Evolutionary conservation across 1,284 basidiomycete species (phyloP).

Genomic region (Fomes fomentarius): DNA sequence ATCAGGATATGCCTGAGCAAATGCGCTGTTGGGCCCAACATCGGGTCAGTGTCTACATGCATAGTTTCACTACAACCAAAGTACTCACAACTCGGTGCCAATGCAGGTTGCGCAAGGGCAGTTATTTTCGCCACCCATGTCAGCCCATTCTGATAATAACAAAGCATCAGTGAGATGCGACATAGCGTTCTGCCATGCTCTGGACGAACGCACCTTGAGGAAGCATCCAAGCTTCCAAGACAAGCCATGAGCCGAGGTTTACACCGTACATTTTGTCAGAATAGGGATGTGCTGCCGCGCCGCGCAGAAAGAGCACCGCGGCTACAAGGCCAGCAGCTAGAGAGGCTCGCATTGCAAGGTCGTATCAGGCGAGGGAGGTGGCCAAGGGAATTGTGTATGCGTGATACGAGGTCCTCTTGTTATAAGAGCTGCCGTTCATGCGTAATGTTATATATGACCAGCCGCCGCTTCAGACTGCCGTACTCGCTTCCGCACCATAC

Average conservation of each 20-base stretch:
- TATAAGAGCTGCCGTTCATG: too few species aligned
- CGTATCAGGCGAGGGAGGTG: background rate
- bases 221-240: conserved; percentile 73
- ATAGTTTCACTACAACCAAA: background rate
- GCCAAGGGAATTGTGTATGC: too few species aligned
- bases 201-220: conserved; percentile 48
- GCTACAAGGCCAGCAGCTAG: background rate
- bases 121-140: conserved; percentile 67
- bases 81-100: conserved; percentile 55
- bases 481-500: too few species aligned
- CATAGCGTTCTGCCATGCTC: background rate
- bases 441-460: too few species aligned
- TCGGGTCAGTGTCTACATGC: background rate
- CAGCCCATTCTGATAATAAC: conserved; percentile 52
- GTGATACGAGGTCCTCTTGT: too few species aligned
- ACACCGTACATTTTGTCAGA: conserved; percentile 67
- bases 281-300: background rate
- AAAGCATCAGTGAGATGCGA: background rate
- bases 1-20: conserved; percentile 58
- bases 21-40: conserved; percentile 47
- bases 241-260: conserved; percentile 65
- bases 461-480: too few species aligned
- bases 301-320: background rate
- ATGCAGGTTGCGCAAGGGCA: conserved; percentile 58
- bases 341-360: background rate